Base-by-base conservation (phyloP, 2,329 filamentous ascomycete species). In the Botryotinia globosa region DNA sequence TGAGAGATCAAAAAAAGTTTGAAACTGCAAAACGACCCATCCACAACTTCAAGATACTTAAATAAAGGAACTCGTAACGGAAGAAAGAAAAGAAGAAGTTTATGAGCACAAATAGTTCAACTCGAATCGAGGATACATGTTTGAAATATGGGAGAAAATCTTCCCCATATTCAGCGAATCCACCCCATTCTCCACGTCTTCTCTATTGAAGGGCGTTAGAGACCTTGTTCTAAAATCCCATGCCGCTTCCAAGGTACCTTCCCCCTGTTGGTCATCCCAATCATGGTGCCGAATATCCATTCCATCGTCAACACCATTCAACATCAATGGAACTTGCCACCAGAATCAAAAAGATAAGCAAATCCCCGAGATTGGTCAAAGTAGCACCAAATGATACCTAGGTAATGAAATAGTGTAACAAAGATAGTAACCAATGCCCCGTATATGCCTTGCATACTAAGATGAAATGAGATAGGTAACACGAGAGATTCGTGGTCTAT, bases 81-180 rank as follows among this genome's bases (percentile, higher is more conserved):
- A 29, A 62, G n/a, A 37, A 22, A 67, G 39, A 42, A n/a, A 56
- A 56, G 18, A 67, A 32, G n/a, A 42, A 32, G n/a, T 67, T 32
- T 37, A 25, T 25, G n/a, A 67, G n/a, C 37, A 32, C 48, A 42
- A 56, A 22, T 14, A 9, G 10, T 22, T 32, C 64, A 39, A 67
- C 16, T 67, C 65, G 37, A 42, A 67, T 56, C 34, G 48, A 42
- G 34, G 34, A 42, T 42, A 67, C 65, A 10, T 42, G 5, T 42
- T n/a, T 32, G 3, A 67, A 56, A 67, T 66, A 54, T 67, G 56
- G 32, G 48, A 54, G 34, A 42, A 42, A 56, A 56, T 29, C 34
- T 29, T 56, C 48, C 37, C 65, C 48, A 56, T 67, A 67, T 67
- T 16, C 8, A 67, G 65, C 48, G 32, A 32, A 56, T 32, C 65